Evolutionary conservation across 192 early-diverging fungal genomes (phyloP).

Genomic region (Thamnidium elegans): DNA sequence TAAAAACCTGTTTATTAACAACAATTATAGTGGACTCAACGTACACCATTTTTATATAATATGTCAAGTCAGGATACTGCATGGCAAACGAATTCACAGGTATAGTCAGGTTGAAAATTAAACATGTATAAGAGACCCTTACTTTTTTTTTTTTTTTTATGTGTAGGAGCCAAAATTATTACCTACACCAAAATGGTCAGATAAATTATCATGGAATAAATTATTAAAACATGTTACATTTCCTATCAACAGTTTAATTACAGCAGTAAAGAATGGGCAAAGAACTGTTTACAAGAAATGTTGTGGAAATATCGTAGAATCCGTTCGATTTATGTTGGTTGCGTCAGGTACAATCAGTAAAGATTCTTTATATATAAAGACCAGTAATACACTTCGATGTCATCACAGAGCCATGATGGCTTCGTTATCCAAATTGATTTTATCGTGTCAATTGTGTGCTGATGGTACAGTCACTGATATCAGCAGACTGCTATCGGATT

Average conservation of each 20-base stretch:
- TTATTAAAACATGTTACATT: slow-evolving; percentile 44
- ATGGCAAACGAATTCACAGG: too few relatives aligned
- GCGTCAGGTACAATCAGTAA: slow-evolving; percentile 71
- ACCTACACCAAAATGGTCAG: not conserved
- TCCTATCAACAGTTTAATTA: slow-evolving; percentile 53
- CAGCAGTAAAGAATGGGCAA: slow-evolving; percentile 45
- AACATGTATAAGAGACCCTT: too few relatives aligned
- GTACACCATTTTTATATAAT: too few relatives aligned
- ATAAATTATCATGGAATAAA: slow-evolving; percentile 49
- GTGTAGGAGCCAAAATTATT: too few relatives aligned
- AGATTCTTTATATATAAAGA: slow-evolving; percentile 60
- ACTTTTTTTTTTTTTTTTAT: too few relatives aligned
- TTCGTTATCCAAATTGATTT: slow-evolving; percentile 67
- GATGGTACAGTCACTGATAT: slow-evolving; percentile 77
- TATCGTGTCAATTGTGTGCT: slow-evolving; percentile 66
- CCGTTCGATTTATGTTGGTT: slow-evolving; percentile 85
- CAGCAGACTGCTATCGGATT: slow-evolving; percentile 55
- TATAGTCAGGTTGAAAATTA: too few relatives aligned
- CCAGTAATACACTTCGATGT: slow-evolving; percentile 19
- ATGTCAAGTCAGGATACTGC: too few relatives aligned
- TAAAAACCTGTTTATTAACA: too few relatives aligned
- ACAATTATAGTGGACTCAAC: too few relatives aligned
- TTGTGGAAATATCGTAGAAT: slow-evolving; percentile 63
- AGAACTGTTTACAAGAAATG: slow-evolving; percentile 56
- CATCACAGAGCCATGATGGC: slow-evolving; percentile 55